These are phyloP conservation scores for Suhomyces sp. DNA, from an alignment of 805 yeast genomes.

Conservation along the genomic window DNA sequence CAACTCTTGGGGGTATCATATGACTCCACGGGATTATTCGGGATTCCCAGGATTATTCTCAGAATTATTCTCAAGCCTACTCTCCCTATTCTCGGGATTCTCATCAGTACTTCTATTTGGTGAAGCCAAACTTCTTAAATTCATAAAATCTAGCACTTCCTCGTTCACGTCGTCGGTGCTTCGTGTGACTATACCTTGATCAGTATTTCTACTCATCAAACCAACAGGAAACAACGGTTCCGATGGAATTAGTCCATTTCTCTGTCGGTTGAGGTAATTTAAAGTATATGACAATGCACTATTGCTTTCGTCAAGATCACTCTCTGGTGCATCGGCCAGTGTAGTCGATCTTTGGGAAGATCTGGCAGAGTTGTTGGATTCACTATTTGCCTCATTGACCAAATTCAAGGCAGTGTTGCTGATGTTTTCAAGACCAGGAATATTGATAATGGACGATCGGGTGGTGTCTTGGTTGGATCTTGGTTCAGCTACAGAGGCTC, in stretches of 20 bases:
- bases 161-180: slow-evolving; percentile 7
- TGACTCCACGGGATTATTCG: not conserved
- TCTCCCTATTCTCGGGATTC: too few species aligned
- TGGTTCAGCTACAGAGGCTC: slow-evolving; percentile 36
- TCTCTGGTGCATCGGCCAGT: not conserved
- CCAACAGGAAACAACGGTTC: slow-evolving; percentile 43
- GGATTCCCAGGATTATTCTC: not conserved
- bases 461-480: not conserved
- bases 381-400: slow-evolving; percentile 2
- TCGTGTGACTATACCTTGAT: slow-evolving; percentile 43
- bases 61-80: too few species aligned
- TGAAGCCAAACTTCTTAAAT: slow-evolving; percentile 24
- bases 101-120: not conserved
- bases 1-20: not conserved
- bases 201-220: slow-evolving; percentile 47
- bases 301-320: slow-evolving; percentile 2
- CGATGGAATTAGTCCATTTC: slow-evolving; percentile 1
- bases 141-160: slow-evolving; percentile 24
- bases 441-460: slow-evolving; percentile 29
- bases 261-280: slow-evolving; percentile 17
- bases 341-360: slow-evolving; percentile 1
- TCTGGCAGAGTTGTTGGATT: slow-evolving; percentile 3
- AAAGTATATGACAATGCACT: slow-evolving; percentile 19
- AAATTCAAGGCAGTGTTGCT: not conserved
- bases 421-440: slow-evolving; percentile 10